Evolutionary conservation across 352 stramenopile genomes (phyloP).

Genomic region (Pythium diclinum): DNA sequence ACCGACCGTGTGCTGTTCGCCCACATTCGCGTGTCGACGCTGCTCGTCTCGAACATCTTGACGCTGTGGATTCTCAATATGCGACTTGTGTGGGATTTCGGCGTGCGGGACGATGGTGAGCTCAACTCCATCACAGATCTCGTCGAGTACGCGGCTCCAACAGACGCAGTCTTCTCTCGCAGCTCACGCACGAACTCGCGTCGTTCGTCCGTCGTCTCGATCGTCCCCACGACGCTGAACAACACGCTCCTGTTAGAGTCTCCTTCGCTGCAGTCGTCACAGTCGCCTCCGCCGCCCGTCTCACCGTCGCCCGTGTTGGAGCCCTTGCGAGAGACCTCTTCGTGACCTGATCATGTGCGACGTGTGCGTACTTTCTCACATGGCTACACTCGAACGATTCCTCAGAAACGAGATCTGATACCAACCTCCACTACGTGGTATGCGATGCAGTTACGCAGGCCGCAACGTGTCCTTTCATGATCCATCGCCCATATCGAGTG

Average conservation of each 20-base stretch:
- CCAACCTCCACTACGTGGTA: not conserved
- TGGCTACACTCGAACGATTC: not conserved
- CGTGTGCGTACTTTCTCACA: not conserved
- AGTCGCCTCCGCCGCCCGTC: not conserved
- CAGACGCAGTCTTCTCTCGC: not conserved
- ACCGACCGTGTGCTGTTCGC: constrained; percentile 10
- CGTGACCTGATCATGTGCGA: not conserved
- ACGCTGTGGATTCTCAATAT: constrained; percentile 31
- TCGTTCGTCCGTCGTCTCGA: not conserved
- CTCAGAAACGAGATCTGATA: constrained; percentile 8
- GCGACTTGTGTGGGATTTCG: constrained; percentile 34
- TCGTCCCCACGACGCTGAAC: not conserved
- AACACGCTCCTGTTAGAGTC: not conserved
- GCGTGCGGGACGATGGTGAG: constrained; percentile 26
- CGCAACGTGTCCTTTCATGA: constrained; percentile 11
- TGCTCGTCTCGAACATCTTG: constrained; percentile 25
- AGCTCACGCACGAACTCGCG: not conserved
- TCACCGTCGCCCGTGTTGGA: not conserved
- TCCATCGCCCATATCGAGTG: not conserved
- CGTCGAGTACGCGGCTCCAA: constrained; percentile 26
- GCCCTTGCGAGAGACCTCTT: not conserved
- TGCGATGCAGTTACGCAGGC: not conserved
- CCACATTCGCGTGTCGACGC: constrained; percentile 8
- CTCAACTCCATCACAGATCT: constrained; percentile 31
- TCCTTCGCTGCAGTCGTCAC: not conserved